Conservation (phyloP, 768 basidiomycete genomes). For the Tubosaeta sp. region DNA sequence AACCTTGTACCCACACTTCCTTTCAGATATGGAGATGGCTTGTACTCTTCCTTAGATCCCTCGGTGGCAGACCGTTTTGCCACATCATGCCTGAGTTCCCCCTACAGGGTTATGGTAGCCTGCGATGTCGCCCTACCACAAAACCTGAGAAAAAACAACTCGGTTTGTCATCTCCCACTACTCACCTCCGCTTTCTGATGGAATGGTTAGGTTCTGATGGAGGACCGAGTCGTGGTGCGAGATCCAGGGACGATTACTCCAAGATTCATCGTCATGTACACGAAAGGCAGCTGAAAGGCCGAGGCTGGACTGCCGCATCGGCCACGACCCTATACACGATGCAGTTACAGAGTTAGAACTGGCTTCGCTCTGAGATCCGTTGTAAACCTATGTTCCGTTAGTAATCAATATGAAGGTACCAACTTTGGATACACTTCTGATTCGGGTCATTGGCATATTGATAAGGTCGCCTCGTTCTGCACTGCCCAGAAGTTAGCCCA, state of each 20-base stretch:
- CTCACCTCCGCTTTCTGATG: constrained; percentile 24
- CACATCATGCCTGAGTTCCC: constrained; percentile 64
- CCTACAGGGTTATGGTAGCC: constrained; percentile 61
- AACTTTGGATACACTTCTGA: constrained; percentile 3
- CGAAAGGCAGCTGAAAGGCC: constrained; percentile 30
- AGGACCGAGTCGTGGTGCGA: constrained; percentile 51
- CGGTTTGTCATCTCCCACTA: constrained; percentile 21
- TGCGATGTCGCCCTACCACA: constrained; percentile 49
- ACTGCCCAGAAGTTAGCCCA: constrained; percentile 18
- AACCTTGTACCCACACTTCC: background rate
- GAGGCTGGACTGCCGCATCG: constrained; percentile 13
- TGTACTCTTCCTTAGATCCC: constrained; percentile 61
- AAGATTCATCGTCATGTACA: constrained; percentile 57
- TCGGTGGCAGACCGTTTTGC: constrained; percentile 53
- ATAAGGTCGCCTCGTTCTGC: constrained; percentile 27
- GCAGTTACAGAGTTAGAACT: constrained; percentile 21
- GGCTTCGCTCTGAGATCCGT: constrained; percentile 18
- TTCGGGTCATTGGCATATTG: constrained; percentile 5
- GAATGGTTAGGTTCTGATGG: constrained; percentile 39
- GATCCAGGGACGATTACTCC: constrained; percentile 54
- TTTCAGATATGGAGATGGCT: constrained; percentile 53
- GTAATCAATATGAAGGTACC: constrained; percentile 23
- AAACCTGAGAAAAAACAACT: constrained; percentile 19
- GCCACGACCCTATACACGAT: constrained; percentile 14
- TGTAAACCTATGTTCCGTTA: constrained; percentile 17